A percentile compares a stretch with the other conserved stretches of the same genome.
phyloP scores from a whole-genome alignment of 2,329 filamentous ascomycete genomes.

The Aspergillus latus region DNA sequence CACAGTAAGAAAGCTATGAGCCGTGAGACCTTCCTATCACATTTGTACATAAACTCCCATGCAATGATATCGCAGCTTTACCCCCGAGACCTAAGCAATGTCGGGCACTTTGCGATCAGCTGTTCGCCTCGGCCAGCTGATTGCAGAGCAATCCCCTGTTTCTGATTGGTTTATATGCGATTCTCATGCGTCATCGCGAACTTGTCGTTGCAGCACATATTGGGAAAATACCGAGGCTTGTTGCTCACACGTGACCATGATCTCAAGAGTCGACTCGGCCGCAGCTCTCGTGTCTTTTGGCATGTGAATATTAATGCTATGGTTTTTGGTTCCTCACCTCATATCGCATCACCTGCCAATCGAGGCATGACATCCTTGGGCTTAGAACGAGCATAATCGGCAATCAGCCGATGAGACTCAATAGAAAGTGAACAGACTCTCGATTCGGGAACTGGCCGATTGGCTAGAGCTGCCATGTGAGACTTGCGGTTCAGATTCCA shows the following conservation, averaged over 20 bases:
- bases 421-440: background rate
- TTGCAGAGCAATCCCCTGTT: background rate
- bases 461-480: slow-evolving; percentile 6
- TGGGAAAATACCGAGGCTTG: slow-evolving; percentile 25
- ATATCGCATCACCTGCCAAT: slow-evolving; percentile 10
- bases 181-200: slow-evolving; percentile 18
- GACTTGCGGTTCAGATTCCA: background rate
- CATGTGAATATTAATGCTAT: background rate
- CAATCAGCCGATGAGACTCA: slow-evolving; percentile 1
- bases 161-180: slow-evolving; percentile 19
- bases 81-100: background rate
- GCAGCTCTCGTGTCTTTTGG: background rate
- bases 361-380: background rate
- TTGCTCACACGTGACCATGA: slow-evolving; percentile 9
- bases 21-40: background rate
- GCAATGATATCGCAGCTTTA: background rate
- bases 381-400: background rate
- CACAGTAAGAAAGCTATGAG: background rate
- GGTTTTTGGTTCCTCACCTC: background rate
- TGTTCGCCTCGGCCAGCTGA: slow-evolving; percentile 15
- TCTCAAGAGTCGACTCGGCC: slow-evolving; percentile 6
- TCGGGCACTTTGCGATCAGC: slow-evolving; percentile 3
- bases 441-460: background rate
- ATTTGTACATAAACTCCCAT: background rate
- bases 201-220: background rate